phyloP scores from a whole-genome alignment of 1,139 yeast genomes.

The Debaryomycetaceae sp. region DNA sequence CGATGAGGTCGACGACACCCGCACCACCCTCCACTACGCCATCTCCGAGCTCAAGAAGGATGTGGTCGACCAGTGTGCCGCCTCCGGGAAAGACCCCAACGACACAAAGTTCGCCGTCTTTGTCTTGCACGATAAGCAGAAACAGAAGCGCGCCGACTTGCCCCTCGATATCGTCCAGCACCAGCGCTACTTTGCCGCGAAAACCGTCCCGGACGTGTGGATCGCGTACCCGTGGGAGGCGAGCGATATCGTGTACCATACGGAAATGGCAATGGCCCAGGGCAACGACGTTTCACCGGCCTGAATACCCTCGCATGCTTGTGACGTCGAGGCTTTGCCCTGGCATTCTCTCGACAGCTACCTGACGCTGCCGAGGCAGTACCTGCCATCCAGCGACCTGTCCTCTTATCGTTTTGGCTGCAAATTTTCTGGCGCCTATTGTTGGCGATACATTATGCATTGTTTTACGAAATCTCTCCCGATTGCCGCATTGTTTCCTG shows the following conservation, averaged over 20 bases:
- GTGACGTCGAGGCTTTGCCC: no score
- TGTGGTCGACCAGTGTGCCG: slow-evolving; percentile 31
- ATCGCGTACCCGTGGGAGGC: slow-evolving; percentile 98
- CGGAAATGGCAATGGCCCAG: slow-evolving; percentile 69
- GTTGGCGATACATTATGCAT: no score
- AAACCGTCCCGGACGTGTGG: slow-evolving; percentile 89
- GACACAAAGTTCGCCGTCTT: slow-evolving; percentile 76
- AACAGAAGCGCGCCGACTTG: slow-evolving; percentile 74
- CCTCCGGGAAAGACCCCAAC: slow-evolving; percentile 17
- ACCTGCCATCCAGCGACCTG: no score
- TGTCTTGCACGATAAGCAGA: slow-evolving; percentile 86
- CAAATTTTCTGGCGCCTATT: no score
- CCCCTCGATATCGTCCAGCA: slow-evolving; percentile 53
- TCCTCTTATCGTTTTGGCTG: no score
- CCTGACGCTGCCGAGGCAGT: no score
- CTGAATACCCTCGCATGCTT: slow-evolving; percentile 18
- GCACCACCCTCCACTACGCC: slow-evolving; percentile 91
- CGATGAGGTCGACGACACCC: slow-evolving; percentile 92
- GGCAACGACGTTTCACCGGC: slow-evolving; percentile 43
- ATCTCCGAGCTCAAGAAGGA: slow-evolving; percentile 81
- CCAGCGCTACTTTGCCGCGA: slow-evolving; percentile 81
- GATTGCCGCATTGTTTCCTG: no score
- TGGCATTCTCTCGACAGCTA: no score
- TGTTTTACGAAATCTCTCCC: no score
- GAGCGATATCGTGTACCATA: slow-evolving; percentile 79